A percentile compares a stretch with the other conserved stretches of the same genome.
phyloP scores from a whole-genome alignment of 768 basidiomycete species.

The Termitomyces sp. region DNA sequence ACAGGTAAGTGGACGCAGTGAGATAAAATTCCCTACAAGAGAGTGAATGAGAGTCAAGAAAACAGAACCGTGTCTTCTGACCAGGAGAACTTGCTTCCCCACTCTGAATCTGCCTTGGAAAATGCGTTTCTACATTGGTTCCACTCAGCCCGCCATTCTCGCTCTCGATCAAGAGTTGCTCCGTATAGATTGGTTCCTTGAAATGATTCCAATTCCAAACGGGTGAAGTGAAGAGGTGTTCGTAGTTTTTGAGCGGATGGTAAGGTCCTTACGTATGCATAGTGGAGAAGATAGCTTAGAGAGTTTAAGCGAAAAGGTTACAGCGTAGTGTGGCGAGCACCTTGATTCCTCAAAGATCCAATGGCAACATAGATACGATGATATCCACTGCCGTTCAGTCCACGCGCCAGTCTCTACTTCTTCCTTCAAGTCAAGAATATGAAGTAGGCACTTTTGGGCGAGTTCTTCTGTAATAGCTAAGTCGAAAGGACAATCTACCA shows the following conservation, averaged over 20 bases:
- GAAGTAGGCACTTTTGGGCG: conserved; percentile 37
- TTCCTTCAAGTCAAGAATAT: conserved; percentile 26
- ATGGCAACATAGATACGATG: conserved; percentile 62
- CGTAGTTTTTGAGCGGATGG: conserved; percentile 51
- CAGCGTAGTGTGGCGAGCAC: conserved; percentile 17
- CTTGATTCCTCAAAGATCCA: conserved; percentile 40
- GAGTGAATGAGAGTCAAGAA: conserved; percentile 3
- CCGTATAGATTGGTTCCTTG: conserved; percentile 78
- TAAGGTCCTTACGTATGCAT: conserved; percentile 62
- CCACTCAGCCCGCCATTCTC: conserved; percentile 63
- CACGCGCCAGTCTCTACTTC: conserved; percentile 27
- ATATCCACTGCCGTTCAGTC: conserved; percentile 64
- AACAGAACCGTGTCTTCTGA: conserved; percentile 23
- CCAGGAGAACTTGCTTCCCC: conserved; percentile 63
- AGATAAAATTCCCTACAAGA: conserved; percentile 62
- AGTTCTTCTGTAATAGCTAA: conserved; percentile 56
- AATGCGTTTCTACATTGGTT: conserved; percentile 40
- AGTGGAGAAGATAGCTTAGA: conserved; percentile 31
- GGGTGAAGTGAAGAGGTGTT: conserved; percentile 72
- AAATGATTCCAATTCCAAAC: conserved; percentile 56
- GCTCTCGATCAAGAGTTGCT: conserved; percentile 63
- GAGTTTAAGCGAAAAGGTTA: conserved; percentile 8
- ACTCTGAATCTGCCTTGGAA: conserved; percentile 25
- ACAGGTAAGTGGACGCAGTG: conserved; percentile 68
- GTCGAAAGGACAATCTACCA: conserved; percentile 64